phyloP scores from a whole-genome alignment of 225 moss, liverwort and hornwort species.

The Ulota crispa region DNA sequence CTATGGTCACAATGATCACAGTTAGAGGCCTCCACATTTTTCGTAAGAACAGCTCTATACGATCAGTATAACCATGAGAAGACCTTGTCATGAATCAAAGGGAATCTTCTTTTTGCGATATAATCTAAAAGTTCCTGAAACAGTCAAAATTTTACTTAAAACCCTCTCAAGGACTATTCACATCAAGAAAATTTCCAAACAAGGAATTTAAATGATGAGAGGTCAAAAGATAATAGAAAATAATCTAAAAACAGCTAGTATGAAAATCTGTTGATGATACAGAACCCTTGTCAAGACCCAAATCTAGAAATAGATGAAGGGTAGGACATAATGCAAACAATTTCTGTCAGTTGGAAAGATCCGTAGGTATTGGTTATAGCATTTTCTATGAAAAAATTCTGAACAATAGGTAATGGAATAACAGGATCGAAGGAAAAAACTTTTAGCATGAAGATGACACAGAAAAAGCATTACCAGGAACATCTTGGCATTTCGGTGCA shows the following conservation, averaged over 20 bases:
- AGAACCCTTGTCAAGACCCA: neutral
- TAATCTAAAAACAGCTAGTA: neutral
- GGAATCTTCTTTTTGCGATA: neutral
- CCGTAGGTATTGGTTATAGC: neutral
- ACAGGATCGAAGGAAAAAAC: constrained; percentile 2
- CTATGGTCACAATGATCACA: neutral
- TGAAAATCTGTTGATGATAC: neutral
- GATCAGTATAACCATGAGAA: neutral
- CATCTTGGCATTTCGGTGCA: neutral
- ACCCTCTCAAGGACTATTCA: neutral
- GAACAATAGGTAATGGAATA: neutral
- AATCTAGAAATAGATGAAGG: neutral
- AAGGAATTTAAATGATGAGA: neutral
- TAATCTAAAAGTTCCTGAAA: neutral
- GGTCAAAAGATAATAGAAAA: neutral
- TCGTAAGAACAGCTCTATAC: neutral
- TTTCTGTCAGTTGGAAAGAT: neutral
- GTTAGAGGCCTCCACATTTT: neutral
- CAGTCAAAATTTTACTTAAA: neutral
- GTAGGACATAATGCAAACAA: neutral
- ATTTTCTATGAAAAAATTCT: constrained; percentile 4
- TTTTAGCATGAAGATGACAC: neutral
- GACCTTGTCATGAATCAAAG: neutral
- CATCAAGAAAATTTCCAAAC: too few species aligned
- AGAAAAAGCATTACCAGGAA: constrained; percentile 9